phyloP scores from a whole-genome alignment of 2,329 filamentous ascomycete genomes.

The Diaporthe aspalathi region DNA sequence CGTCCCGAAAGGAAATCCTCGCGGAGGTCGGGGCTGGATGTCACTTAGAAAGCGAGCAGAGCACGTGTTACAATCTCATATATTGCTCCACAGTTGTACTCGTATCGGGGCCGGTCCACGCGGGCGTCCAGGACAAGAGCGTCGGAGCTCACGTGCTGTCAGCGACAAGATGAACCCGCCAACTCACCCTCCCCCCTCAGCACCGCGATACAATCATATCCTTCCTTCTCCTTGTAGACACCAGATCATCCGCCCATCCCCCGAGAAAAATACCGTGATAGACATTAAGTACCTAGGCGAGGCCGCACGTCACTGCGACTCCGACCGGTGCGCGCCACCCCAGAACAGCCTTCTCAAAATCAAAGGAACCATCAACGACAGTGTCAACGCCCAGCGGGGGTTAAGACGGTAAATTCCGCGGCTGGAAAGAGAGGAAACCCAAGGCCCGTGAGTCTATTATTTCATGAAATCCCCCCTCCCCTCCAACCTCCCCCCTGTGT shows the following conservation, averaged over 20 bases:
- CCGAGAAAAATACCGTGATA: neutral
- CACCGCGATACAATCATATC: neutral
- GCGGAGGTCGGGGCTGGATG: too few relatives aligned
- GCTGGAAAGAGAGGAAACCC: slow-evolving; percentile 15
- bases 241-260: neutral
- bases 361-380: neutral
- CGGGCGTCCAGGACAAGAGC: neutral
- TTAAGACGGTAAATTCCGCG: neutral
- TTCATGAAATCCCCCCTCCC: slow-evolving; percentile 9
- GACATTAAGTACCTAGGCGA: slow-evolving; percentile 6
- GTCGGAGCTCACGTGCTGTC: neutral
- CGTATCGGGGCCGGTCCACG: neutral
- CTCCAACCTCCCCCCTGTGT: neutral
- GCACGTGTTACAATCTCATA: slow-evolving; percentile 2
- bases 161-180: neutral
- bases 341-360: neutral
- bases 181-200: too few relatives aligned
- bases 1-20: too few relatives aligned
- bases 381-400: neutral
- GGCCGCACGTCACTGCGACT: neutral
- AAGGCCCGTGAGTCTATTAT: slow-evolving; percentile 24
- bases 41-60: neutral
- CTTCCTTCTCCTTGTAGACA: neutral
- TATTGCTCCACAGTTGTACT: neutral
- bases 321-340: neutral